Base-by-base conservation (phyloP, 116 monocot species). In the Posidonia oceanica region DNA sequence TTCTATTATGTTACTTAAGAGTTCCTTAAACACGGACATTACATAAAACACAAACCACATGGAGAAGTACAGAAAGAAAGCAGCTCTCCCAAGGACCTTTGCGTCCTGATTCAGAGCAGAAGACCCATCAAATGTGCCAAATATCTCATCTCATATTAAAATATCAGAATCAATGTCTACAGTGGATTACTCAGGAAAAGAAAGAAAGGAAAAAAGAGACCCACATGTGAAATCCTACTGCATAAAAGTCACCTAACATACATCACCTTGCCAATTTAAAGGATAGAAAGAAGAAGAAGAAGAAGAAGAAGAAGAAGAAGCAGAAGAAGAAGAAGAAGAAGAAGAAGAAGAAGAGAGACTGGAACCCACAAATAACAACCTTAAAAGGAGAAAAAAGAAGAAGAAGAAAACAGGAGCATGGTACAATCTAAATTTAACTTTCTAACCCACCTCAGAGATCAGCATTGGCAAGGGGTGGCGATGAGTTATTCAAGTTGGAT, bases 401-500 rank as follows among this genome's bases (percentile, higher is more conserved):
- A 20, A 17, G 3, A 62, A 21, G 21, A 14, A 36, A 75, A 8
- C 3, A 42, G 3, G 8, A 42, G 42, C 42, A 42, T 42, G 42
- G 42, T 42, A 8, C 42, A 42, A 4, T 42, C 42, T 42, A 42
- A 42, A 42, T 42, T 8, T 42, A 42, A 42, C 1, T 8, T 42
- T 42, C 42, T 42, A 8, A 42, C 42, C 42, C 42, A 42, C 42
- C 42, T 29, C 42, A 56, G 21, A 16, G 14, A 52, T 53, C 29
- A 61, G 42, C 23, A 72, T 37, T 64, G 63, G 54, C 63, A 54
- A 51, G 0, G 40, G 57, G 29, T 21, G 20, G 3, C 41, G 20
- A 22, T 22, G 16, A 5, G 36, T 52, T 61, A 55, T 38, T 76
- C 54, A 16, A 64, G 76, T 52, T 69, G 69, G 69, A 70, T n/a